Evolutionary conservation across 2,329 filamentous ascomycete genomes (phyloP).

Genomic region (Fusarium oligoseptatum): DNA sequence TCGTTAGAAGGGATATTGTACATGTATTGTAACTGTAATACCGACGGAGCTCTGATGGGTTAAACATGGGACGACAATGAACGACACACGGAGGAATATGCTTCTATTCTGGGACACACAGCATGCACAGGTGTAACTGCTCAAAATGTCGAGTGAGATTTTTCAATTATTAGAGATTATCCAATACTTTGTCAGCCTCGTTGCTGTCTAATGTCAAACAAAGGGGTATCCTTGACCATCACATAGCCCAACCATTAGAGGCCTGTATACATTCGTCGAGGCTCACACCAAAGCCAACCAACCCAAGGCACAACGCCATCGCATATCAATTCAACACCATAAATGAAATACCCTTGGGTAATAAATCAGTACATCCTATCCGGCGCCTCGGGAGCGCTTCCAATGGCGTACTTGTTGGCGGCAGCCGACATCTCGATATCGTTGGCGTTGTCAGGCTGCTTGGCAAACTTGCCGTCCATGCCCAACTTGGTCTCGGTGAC

Average conservation of each 20-base stretch:
- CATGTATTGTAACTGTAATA: slow-evolving; percentile 33
- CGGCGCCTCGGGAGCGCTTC: slow-evolving; percentile 29
- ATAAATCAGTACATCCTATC: slow-evolving; percentile 34
- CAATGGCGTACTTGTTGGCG: slow-evolving; percentile 38
- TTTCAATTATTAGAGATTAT: slow-evolving; percentile 3
- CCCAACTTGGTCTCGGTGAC: slow-evolving; percentile 62
- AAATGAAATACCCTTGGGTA: not conserved
- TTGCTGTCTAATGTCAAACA: slow-evolving; percentile 1
- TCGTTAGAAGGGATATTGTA: slow-evolving; percentile 17
- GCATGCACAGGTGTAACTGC: not conserved
- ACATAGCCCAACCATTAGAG: slow-evolving; percentile 9
- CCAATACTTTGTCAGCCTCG: not conserved
- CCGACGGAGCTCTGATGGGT: slow-evolving; percentile 7
- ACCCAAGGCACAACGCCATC: slow-evolving; percentile 18
- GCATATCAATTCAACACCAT: not conserved
- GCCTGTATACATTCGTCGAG: not conserved
- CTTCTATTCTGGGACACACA: not conserved
- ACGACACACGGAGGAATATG: slow-evolving; percentile 9
- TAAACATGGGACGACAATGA: slow-evolving; percentile 19
- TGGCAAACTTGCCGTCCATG: slow-evolving; percentile 58
- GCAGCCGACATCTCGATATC: slow-evolving; percentile 48
- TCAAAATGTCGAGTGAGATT: not conserved
- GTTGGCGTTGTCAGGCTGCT: slow-evolving; percentile 32
- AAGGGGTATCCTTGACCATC: slow-evolving; percentile 25
- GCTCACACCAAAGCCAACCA: not conserved